A percentile compares a stretch with the other conserved stretches of the same genome.
Evolutionary conservation across 441 rosid species (phyloP).

Genomic region (Populus hybrid): DNA sequence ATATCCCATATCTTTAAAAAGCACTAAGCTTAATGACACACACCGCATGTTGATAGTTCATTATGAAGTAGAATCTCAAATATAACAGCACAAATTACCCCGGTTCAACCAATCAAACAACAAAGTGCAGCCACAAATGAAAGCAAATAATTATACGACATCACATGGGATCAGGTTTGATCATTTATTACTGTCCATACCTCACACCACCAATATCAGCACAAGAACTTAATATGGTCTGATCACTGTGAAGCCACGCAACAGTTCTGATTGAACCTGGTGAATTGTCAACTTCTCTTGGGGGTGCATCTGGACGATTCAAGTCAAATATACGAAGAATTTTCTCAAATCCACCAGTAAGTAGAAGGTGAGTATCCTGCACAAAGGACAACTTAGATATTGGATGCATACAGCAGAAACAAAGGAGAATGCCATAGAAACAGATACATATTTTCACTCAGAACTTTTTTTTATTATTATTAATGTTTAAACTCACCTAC

Average conservation of each 20-base stretch:
- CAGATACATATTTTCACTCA: neutral
- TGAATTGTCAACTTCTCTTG: constrained; percentile 72
- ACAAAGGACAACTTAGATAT: constrained; percentile 9
- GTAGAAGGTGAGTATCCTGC: constrained; percentile 80
- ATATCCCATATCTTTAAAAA: neutral
- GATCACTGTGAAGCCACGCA: constrained; percentile 95
- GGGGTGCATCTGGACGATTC: constrained; percentile 78
- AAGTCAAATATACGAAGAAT: constrained; percentile 77
- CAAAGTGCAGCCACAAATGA: neutral
- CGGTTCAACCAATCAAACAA: neutral
- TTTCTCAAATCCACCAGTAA: constrained; percentile 95
- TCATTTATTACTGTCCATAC: constrained; percentile 31
- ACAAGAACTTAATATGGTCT: constrained; percentile 86
- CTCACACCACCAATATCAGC: constrained; percentile 87
- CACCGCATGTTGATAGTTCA: neutral
- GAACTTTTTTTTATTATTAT: neutral
- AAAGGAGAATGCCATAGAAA: neutral
- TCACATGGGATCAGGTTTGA: neutral
- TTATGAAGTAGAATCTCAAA: neutral
- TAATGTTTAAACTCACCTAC: neutral
- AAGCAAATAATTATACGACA: neutral
- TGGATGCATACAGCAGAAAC: neutral
- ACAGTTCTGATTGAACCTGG: constrained; percentile 88
- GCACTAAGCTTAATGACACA: neutral
- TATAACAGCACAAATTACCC: neutral